phyloP scores from a whole-genome alignment of 208 protist species.

The Wallacemonas sp. region DNA sequence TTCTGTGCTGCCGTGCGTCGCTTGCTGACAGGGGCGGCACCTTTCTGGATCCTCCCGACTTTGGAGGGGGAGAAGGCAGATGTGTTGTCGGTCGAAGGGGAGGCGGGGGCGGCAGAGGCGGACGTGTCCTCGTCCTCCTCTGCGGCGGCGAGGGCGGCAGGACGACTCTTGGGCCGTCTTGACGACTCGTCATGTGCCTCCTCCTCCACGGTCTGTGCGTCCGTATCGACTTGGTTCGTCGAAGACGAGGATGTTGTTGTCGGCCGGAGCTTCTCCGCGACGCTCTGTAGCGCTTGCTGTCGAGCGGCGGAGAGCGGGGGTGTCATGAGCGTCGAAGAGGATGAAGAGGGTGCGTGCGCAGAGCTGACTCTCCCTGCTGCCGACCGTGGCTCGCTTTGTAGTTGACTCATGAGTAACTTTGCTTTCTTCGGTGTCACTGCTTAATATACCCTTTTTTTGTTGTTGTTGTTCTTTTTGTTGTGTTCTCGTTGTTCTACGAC shows the following conservation, averaged over 20 bases:
- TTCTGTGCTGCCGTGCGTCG: not conserved
- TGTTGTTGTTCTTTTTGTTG: too few species aligned
- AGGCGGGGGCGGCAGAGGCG: not conserved
- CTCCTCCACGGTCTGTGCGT: too few species aligned
- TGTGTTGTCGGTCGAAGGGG: not conserved
- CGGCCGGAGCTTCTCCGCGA: not conserved
- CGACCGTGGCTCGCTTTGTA: not conserved
- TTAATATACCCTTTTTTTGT: too few species aligned
- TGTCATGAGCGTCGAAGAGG: not conserved
- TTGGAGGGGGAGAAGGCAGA: not conserved
- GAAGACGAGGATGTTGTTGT: too few species aligned
- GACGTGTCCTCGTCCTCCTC: not conserved
- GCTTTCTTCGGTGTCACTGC: too few species aligned
- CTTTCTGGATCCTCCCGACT: not conserved
- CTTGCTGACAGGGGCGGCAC: constrained; percentile 5
- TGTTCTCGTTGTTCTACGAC: too few species aligned
- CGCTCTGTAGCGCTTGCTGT: not conserved
- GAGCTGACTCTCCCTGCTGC: not conserved
- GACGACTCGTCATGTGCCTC: too few species aligned
- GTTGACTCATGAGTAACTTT: not conserved
- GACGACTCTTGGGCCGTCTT: too few species aligned
- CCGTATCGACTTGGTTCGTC: too few species aligned
- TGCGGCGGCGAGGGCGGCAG: not conserved
- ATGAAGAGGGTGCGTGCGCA: not conserved
- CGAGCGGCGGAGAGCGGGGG: not conserved